These are phyloP conservation scores for Kazachstania psychrophila DNA, from an alignment of 805 yeast species.

Conservation along the genomic window DNA sequence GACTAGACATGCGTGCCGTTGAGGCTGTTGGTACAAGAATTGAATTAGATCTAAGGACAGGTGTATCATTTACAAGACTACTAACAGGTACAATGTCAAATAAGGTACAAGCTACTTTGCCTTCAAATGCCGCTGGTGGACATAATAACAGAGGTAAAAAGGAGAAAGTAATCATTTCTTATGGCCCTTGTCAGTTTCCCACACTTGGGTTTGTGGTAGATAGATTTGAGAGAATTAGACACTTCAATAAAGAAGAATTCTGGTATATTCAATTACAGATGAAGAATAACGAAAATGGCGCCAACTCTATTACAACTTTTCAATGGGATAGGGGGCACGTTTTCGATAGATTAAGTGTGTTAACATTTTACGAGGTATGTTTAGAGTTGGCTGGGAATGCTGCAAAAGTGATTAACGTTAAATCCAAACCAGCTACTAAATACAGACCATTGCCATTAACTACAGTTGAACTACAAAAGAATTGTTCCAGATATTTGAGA, in stretches of 20 bases:
- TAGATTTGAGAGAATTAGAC: constrained; percentile 63
- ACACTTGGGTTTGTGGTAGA: constrained; percentile 95
- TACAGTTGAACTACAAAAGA: constrained; percentile 86
- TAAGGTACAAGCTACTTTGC: constrained; percentile 10
- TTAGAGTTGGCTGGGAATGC: constrained; percentile 34
- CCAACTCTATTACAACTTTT: constrained; percentile 33
- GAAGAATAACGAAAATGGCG: constrained; percentile 31
- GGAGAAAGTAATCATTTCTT: constrained; percentile 40
- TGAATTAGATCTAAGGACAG: constrained; percentile 83
- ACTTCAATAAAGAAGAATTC: constrained; percentile 66
- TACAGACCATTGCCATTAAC: constrained; percentile 86
- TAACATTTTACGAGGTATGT: constrained; percentile 61
- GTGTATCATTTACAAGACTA: constrained; percentile 79
- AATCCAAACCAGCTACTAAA: constrained; percentile 57
- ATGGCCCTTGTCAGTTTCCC: constrained; percentile 95
- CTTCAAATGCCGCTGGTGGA: not conserved
- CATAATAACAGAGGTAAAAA: constrained; percentile 9
- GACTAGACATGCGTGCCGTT: constrained; percentile 58
- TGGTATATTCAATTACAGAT: constrained; percentile 61
- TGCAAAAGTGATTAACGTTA: constrained; percentile 45
- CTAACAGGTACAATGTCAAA: constrained; percentile 42
- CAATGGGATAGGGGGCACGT: constrained; percentile 66
- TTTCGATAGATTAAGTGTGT: constrained; percentile 62
- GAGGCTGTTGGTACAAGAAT: constrained; percentile 79
- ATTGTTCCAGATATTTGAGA: constrained; percentile 65